Percentiles rank a stretch among this genome's conserved stretches.
Evolutionary conservation across 331 rosid genomes (phyloP).

Genomic region (Quercus tomentella): DNA sequence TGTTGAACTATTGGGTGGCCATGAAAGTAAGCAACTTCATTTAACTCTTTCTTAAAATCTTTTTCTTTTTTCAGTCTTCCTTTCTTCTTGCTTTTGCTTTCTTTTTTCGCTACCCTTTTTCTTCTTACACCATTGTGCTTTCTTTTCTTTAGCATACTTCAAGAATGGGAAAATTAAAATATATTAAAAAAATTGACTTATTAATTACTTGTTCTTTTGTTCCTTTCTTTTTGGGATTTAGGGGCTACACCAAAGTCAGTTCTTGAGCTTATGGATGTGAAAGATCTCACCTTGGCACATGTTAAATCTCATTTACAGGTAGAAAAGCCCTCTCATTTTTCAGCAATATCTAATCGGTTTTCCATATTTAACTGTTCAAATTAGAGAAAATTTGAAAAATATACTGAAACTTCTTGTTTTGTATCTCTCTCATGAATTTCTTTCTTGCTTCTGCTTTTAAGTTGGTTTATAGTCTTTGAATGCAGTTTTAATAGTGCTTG

Average conservation of each 20-base stretch:
- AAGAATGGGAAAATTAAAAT: neutral
- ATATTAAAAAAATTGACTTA: constrained; percentile 7
- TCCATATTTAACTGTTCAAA: neutral
- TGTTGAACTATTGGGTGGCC: constrained; percentile 97
- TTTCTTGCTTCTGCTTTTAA: constrained; percentile 2
- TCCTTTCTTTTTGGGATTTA: constrained; percentile 14
- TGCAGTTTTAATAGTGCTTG: constrained; percentile 16
- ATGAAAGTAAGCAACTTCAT: constrained; percentile 62
- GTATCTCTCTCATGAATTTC: neutral
- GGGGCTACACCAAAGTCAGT: constrained; percentile 99
- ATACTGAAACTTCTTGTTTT: neutral
- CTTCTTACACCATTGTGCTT: constrained; percentile 20
- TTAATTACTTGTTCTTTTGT: neutral
- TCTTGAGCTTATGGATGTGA: constrained; percentile 99
- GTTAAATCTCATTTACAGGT: constrained; percentile 99
- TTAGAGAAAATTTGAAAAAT: neutral
- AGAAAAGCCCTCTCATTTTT: neutral
- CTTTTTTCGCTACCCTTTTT: neutral
- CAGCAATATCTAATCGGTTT: neutral
- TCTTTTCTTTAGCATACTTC: neutral
- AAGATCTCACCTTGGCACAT: constrained; percentile 99
- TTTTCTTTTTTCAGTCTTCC: neutral
- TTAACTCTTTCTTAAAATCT: neutral
- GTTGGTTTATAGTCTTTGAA: constrained; percentile 12
- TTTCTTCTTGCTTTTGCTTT: neutral